Conservation (phyloP, 2,329 filamentous ascomycete species). For the Gaeumannomyces sp. region DNA sequence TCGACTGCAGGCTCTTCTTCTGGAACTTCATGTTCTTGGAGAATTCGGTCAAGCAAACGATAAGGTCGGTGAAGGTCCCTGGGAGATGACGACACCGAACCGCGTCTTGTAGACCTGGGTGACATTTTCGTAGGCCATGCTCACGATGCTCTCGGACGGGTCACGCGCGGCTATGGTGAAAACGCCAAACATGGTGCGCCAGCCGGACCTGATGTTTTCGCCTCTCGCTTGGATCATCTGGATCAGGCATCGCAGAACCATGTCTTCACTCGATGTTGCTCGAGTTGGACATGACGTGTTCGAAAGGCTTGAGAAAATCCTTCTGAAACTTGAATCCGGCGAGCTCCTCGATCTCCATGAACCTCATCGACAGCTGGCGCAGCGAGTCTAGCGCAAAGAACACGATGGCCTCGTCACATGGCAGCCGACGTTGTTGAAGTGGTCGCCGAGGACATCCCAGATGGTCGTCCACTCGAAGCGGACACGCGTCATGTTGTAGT, state of each 20-base stretch:
- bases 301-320: slow-evolving; percentile 96
- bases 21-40: slow-evolving; percentile 98
- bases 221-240: slow-evolving; percentile 99
- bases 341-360: slow-evolving; percentile 96
- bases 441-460: slow-evolving; percentile 94
- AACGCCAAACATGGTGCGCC: slow-evolving; percentile 99
- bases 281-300: slow-evolving; percentile 93
- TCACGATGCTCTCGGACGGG: slow-evolving; percentile 91
- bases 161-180: slow-evolving; percentile 94
- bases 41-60: slow-evolving; percentile 95
- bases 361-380: slow-evolving; percentile 93
- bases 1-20: slow-evolving; percentile 94
- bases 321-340: slow-evolving; percentile 99
- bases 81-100: slow-evolving; percentile 92
- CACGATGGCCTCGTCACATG: slow-evolving; percentile 91
- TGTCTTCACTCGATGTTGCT: slow-evolving; percentile 91
- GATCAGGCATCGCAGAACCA: slow-evolving; percentile 90
- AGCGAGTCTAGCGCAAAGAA: slow-evolving; percentile 96
- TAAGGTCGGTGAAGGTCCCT: slow-evolving; percentile 92
- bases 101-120: slow-evolving; percentile 91
- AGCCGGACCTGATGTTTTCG: slow-evolving; percentile 94
- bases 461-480: slow-evolving; percentile 98
- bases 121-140: slow-evolving; percentile 94
- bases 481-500: slow-evolving; percentile 99
- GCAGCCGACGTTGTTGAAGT: slow-evolving; percentile 97